phyloP scores from a whole-genome alignment of 2,329 filamentous ascomycete species.

The Moelleriella libera region DNA sequence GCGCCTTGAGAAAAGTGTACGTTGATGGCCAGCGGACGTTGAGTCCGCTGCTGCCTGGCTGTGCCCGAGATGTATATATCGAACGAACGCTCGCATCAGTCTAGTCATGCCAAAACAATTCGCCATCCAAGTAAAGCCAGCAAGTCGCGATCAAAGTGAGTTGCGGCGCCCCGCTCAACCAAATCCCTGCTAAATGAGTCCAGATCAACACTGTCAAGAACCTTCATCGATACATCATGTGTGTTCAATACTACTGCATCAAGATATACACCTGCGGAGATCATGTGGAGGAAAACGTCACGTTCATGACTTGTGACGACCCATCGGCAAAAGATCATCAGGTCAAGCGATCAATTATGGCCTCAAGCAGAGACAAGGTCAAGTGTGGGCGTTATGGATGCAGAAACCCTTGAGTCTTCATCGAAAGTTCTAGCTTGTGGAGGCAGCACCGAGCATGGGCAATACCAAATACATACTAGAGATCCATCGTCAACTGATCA shows the following conservation, averaged over 20 bases:
- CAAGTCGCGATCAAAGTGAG: background rate
- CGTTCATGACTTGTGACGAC: constrained; percentile 1
- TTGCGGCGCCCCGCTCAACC: background rate
- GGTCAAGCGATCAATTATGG: constrained; percentile 1
- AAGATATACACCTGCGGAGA: constrained; percentile 2
- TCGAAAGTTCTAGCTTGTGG: background rate
- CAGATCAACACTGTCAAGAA: background rate
- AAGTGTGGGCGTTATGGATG: constrained; percentile 2
- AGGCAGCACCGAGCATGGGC: background rate
- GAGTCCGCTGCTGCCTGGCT: background rate
- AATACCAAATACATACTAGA: background rate
- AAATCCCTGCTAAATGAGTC: background rate
- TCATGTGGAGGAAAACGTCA: background rate
- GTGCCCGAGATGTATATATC: background rate
- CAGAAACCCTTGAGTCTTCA: background rate
- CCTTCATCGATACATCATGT: background rate
- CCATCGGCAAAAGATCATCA: constrained; percentile 1
- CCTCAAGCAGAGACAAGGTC: background rate
- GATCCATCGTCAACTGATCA: background rate
- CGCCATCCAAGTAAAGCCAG: background rate
- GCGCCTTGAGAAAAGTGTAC: background rate
- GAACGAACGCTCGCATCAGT: background rate
- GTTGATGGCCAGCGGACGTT: background rate
- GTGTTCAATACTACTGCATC: constrained; percentile 1
- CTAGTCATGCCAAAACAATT: background rate